Evolutionary conservation across 2,329 filamentous ascomycete genomes (phyloP).

Genomic region (Calonectria crousiana): DNA sequence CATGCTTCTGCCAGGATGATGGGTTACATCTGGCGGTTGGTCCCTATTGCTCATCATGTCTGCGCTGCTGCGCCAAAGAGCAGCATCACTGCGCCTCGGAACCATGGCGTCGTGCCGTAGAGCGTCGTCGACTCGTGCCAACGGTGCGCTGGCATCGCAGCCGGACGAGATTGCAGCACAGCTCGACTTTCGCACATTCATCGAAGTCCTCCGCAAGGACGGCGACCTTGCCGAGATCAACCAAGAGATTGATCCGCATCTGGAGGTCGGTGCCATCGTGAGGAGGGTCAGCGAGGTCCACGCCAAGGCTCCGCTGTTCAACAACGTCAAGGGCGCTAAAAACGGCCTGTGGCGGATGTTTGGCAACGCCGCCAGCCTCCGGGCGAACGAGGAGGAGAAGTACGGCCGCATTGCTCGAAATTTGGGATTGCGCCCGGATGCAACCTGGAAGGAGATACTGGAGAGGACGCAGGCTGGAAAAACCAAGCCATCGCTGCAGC

Average conservation of each 20-base stretch:
- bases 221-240: slow-evolving; percentile 60
- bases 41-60: background rate
- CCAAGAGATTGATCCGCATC: slow-evolving; percentile 55
- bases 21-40: background rate
- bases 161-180: slow-evolving; percentile 29
- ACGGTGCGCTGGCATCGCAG: background rate
- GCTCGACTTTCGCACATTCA: slow-evolving; percentile 59
- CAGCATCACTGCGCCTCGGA: background rate
- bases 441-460: slow-evolving; percentile 14
- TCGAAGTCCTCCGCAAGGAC: slow-evolving; percentile 57
- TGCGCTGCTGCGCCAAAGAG: background rate
- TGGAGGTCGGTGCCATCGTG: slow-evolving; percentile 61
- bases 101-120: background rate
- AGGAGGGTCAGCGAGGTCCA: slow-evolving; percentile 58
- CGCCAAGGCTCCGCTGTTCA: slow-evolving; percentile 63
- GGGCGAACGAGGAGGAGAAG: background rate
- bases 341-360: slow-evolving; percentile 51
- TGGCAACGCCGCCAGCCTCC: slow-evolving; percentile 5
- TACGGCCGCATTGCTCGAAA: slow-evolving; percentile 8
- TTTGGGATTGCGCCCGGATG: background rate
- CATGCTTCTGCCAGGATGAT: background rate
- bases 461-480: slow-evolving; percentile 1
- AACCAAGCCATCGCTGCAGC: background rate
- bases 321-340: slow-evolving; percentile 60
- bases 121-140: background rate